Percentiles rank a stretch among this genome's conserved stretches.
Conservation (phyloP, 441 rosid genomes). For the Geranium incanum region DNA sequence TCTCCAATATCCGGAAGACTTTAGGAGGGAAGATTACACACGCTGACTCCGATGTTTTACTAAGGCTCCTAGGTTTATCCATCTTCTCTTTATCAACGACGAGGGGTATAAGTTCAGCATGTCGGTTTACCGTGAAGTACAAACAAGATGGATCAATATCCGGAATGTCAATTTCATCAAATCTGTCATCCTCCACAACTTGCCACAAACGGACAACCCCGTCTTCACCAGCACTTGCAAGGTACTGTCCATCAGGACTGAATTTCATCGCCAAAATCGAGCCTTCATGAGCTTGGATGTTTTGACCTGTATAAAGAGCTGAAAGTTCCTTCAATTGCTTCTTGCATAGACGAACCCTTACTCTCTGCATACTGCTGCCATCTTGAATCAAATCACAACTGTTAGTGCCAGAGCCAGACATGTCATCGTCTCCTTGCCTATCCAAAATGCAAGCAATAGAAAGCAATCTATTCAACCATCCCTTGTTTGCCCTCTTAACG, state of each 20-base stretch:
- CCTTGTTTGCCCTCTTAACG: conserved; percentile 39
- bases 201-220: conserved; percentile 70
- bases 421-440: conserved; percentile 32
- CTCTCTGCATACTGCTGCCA: conserved; percentile 42
- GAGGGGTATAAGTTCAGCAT: conserved; percentile 43
- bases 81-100: conserved; percentile 37
- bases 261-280: conserved; percentile 79
- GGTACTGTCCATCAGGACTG: conserved; percentile 67
- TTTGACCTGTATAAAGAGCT: conserved; percentile 60
- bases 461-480: conserved; percentile 56
- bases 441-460: conserved; percentile 44
- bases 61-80: conserved; percentile 39
- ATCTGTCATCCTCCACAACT: conserved; percentile 58
- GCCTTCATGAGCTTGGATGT: conserved; percentile 70
- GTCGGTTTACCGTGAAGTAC: conserved; percentile 59
- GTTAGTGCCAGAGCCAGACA: conserved; percentile 22
- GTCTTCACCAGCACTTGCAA: conserved; percentile 86
- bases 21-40: conserved; percentile 78
- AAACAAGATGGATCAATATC: conserved; percentile 55
- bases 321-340: conserved; percentile 73
- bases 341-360: conserved; percentile 46
- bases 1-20: conserved; percentile 61
- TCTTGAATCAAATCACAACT: conserved; percentile 20
- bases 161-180: conserved; percentile 40
- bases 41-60: conserved; percentile 52